Conservation (phyloP, 1,284 basidiomycete genomes). For the Cutaneotrichosporon arboriforme region DNA sequence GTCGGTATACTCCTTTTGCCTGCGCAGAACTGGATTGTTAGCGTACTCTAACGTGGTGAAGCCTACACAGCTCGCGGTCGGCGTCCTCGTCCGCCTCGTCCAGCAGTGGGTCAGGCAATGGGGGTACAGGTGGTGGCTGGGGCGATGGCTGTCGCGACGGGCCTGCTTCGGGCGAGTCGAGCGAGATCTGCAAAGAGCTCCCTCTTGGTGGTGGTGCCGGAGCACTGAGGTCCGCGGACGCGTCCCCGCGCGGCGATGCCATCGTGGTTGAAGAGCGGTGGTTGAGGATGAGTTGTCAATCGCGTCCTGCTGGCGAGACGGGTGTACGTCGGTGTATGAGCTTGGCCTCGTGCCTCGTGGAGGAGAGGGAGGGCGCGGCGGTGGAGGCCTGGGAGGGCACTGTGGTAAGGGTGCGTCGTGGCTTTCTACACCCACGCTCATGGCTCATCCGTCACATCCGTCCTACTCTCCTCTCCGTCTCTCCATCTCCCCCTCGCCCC, state of each 20-base stretch:
- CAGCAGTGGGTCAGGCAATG: slow-evolving; percentile 21
- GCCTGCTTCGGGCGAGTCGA: slow-evolving; percentile 14
- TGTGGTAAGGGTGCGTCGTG: background rate
- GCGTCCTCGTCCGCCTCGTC: slow-evolving; percentile 24
- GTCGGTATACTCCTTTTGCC: slow-evolving; percentile 36
- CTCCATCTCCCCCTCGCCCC: background rate
- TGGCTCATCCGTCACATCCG: background rate
- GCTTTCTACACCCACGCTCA: background rate
- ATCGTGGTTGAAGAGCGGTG: background rate
- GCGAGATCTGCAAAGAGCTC: slow-evolving; percentile 8
- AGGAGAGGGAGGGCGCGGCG: background rate
- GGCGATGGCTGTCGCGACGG: slow-evolving; percentile 6
- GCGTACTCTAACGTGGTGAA: too few relatives aligned
- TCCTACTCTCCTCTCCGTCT: background rate
- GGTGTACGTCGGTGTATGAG: background rate
- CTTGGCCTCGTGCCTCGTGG: too few relatives aligned
- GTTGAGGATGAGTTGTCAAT: background rate
- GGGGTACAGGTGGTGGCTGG: slow-evolving; percentile 1
- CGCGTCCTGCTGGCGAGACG: background rate
- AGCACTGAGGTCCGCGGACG: too few relatives aligned
- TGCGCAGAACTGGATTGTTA: slow-evolving; percentile 31
- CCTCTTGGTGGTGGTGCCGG: background rate
- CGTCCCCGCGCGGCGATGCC: background rate
- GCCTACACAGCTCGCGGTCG: slow-evolving; percentile 31
- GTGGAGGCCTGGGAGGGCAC: background rate